Conservation (phyloP, 345 rosid genomes). For the Rhizophora apiculata region DNA sequence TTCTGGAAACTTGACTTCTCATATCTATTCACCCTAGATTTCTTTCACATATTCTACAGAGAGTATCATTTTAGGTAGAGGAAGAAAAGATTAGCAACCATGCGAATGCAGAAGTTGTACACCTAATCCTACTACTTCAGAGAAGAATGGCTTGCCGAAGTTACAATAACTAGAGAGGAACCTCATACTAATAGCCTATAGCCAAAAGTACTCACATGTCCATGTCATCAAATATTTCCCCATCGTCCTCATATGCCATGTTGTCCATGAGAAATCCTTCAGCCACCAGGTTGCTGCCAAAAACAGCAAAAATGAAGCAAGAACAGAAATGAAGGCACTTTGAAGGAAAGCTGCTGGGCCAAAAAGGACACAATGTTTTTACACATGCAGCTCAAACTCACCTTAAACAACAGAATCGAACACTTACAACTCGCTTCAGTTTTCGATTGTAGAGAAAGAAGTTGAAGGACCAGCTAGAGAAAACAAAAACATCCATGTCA, state of each 20-base stretch:
- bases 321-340: background rate
- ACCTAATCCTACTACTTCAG: conserved; percentile 21
- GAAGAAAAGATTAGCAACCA: conserved; percentile 6
- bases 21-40: conserved; percentile 8
- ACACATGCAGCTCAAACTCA: conserved; percentile 22
- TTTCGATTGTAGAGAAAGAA: conserved; percentile 94
- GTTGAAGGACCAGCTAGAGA: conserved; percentile 85
- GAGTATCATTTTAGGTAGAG: conserved; percentile 2
- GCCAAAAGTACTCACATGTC: conserved; percentile 51
- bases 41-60: conserved; percentile 5
- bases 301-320: conserved; percentile 14
- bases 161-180: background rate
- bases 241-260: conserved; percentile 52
- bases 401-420: conserved; percentile 82
- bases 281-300: conserved; percentile 68
- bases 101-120: conserved; percentile 3
- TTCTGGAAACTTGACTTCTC: background rate
- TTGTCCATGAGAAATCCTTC: conserved; percentile 52
- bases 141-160: background rate
- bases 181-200: conserved; percentile 7
- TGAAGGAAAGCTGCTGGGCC: background rate
- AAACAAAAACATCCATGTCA: background rate
- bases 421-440: conserved; percentile 78
- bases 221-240: conserved; percentile 74
- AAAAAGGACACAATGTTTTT: background rate